These are phyloP conservation scores for Plasmodium cynomolgi DNA, from an alignment of 169 alveolate genomes.

Conservation along the genomic window DNA sequence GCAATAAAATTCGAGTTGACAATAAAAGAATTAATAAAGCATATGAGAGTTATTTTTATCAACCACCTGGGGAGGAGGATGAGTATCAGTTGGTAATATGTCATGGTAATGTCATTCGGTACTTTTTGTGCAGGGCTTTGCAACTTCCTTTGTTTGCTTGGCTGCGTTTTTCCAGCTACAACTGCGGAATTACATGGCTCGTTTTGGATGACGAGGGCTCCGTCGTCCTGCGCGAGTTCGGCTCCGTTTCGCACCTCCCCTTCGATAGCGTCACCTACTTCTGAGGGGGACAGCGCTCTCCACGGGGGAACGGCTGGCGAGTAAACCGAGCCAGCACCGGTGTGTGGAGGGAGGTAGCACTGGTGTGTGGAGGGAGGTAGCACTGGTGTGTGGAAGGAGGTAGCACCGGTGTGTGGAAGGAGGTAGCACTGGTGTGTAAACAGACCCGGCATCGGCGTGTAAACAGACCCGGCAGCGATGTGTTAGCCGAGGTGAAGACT, in stretches of 20 bases:
- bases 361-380: no score
- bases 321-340: neutral
- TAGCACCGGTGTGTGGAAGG: no score
- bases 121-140: slow-evolving; percentile 79
- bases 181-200: slow-evolving; percentile 80
- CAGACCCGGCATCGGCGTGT: no score
- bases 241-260: slow-evolving; percentile 75
- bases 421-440: no score
- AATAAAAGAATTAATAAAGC: slow-evolving; percentile 79
- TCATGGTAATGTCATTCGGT: slow-evolving; percentile 81
- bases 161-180: slow-evolving; percentile 78
- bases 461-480: no score
- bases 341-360: no score
- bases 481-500: no score
- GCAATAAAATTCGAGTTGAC: slow-evolving; percentile 70
- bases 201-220: slow-evolving; percentile 75
- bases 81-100: slow-evolving; percentile 78
- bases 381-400: no score
- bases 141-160: slow-evolving; percentile 81
- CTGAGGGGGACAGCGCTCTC: no score
- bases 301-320: no score
- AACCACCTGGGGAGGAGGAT: slow-evolving; percentile 72
- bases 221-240: slow-evolving; percentile 64
- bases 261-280: slow-evolving; percentile 71
- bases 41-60: slow-evolving; percentile 76